phyloP scores from a whole-genome alignment of 768 basidiomycete species.

The Nidularia sp. region DNA sequence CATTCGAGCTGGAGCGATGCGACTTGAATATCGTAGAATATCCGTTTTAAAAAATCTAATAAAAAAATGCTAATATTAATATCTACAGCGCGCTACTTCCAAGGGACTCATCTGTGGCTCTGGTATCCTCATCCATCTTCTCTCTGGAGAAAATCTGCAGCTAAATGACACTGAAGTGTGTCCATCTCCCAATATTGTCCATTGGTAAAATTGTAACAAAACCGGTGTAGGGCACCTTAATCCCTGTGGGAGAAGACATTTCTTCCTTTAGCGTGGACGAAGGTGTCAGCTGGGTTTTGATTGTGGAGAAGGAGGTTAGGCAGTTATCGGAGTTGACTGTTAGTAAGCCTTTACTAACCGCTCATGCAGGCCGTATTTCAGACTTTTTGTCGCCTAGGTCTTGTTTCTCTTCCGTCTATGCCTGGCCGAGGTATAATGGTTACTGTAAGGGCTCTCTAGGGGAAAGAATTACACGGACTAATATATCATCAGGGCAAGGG shows the following conservation, averaged over 20 bases:
- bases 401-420: slow-evolving; percentile 44
- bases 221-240: slow-evolving; percentile 57
- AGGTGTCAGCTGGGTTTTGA: slow-evolving; percentile 69
- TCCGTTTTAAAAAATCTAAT: too few species aligned
- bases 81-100: slow-evolving; percentile 71
- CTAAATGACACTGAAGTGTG: slow-evolving; percentile 58
- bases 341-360: neutral
- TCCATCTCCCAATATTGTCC: neutral
- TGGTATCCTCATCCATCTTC: slow-evolving; percentile 53
- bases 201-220: too few species aligned
- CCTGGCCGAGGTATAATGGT: slow-evolving; percentile 71
- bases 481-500: slow-evolving; percentile 75
- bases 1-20: slow-evolving; percentile 65
- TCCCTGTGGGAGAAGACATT: slow-evolving; percentile 76
- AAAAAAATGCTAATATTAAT: too few species aligned
- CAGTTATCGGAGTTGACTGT: neutral
- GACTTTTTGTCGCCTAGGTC: slow-evolving; percentile 59
- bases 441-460: slow-evolving; percentile 46
- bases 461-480: too few species aligned
- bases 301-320: slow-evolving; percentile 91
- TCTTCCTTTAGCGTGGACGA: slow-evolving; percentile 50
- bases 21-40: slow-evolving; percentile 73
- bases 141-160: slow-evolving; percentile 46
- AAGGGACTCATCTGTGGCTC: slow-evolving; percentile 85
- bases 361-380: slow-evolving; percentile 85